Conservation (phyloP, 2,329 filamentous ascomycete genomes). For the Teratosphaeriaceae sp. region DNA sequence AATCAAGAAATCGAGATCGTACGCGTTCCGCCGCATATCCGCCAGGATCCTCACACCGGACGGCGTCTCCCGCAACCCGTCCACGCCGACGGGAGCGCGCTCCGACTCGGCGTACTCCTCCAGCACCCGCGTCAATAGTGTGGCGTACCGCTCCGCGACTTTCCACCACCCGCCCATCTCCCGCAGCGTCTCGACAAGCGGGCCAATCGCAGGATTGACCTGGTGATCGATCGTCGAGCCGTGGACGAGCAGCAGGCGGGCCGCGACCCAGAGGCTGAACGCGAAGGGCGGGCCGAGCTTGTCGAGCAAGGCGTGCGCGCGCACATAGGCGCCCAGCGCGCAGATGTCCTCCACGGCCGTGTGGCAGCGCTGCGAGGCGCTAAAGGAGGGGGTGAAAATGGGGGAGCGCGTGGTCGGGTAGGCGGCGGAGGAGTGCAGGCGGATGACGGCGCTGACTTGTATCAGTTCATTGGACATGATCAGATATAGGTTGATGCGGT, state of each 20-base stretch:
- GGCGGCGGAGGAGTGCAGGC: constrained; percentile 83
- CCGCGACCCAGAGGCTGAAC: constrained; percentile 88
- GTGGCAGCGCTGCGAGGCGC: constrained; percentile 75
- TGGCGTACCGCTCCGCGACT: constrained; percentile 75
- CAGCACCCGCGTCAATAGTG: constrained; percentile 72
- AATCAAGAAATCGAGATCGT: constrained; percentile 85
- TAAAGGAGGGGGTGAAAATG: constrained; percentile 84
- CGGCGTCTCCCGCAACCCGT: constrained; percentile 68
- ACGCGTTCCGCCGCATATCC: constrained; percentile 86
- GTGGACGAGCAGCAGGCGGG: constrained; percentile 79
- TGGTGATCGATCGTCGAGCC: constrained; percentile 83
- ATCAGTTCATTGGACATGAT: not conserved
- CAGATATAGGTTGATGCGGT: no score
- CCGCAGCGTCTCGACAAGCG: constrained; percentile 74
- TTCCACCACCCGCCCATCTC: constrained; percentile 81
- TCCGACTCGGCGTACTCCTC: constrained; percentile 80
- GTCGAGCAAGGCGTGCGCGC: constrained; percentile 64
- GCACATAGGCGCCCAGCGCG: constrained; percentile 70
- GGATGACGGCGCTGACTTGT: constrained; percentile 61
- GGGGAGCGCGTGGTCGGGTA: constrained; percentile 84
- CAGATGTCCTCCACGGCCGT: constrained; percentile 77
- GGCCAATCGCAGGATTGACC: constrained; percentile 68
- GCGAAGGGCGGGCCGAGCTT: constrained; percentile 87
- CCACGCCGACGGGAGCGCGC: constrained; percentile 46
- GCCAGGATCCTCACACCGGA: constrained; percentile 80